Evolutionary conservation across 805 yeast species (phyloP), one percentile per base, ranked within the genome.

Genomic region (Saturnispora kantuleensis): DNA sequence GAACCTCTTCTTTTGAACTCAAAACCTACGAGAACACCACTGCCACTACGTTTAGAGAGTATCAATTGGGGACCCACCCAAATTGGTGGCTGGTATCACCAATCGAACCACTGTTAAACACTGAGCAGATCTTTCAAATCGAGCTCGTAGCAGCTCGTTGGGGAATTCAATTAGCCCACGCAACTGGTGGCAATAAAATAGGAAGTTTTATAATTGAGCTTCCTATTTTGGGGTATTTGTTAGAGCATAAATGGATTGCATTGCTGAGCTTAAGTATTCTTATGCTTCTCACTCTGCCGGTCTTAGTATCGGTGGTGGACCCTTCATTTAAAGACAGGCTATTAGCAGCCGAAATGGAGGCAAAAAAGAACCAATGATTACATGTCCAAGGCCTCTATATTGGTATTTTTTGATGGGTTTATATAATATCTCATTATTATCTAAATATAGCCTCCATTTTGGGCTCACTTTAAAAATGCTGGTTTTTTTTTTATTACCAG

Each of bases 241-340:
- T 35, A 12, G 29, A 28, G 11, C 35, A 41, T 13, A 41, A 17
- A 30, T 34, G 38, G 38, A 10, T 41, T 3, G 11, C 29, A 35
- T 3, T 33, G 8, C 34, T 31, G 11, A 15, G 15, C 10, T 33
- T 16, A n/a, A 13, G 21, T 16, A 12, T 30, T 8, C 11, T 41
- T 21, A 8, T 31, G 5, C 12, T 41, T 5, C 29, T 29, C n/a
- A 6, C 36, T 29, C 31, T 41, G 10, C 44, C 44, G 6, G 32
- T 35, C 11, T 17, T 41, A 5, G n/a, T 41, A 30, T 31, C 39
- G n/a, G n/a, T 41, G 30, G 9, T 41, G n/a, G 44, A 41, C 11
- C 39, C 44, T 8, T 30, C 39, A 10, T 41, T 41, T 7, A 41
- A 41, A 13, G 44, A 41, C 34, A 30, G 44, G 11, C 15, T 41